Percentiles rank a stretch among this genome's conserved stretches.
Conservation (phyloP, 768 basidiomycete genomes). For the Macrocybe gigantea region DNA sequence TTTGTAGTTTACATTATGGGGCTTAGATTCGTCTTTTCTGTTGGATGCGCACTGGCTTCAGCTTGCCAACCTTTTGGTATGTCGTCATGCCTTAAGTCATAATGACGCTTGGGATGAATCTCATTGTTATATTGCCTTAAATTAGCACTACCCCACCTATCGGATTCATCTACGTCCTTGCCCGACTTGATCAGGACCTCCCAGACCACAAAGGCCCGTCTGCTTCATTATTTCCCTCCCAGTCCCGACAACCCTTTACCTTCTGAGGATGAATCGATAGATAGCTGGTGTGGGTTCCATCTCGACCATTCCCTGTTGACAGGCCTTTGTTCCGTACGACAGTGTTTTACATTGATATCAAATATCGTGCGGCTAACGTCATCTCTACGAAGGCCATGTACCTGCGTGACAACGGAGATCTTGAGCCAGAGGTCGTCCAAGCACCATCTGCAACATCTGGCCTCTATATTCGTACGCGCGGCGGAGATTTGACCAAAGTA, state of each 20-base stretch:
- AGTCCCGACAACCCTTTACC: conserved; percentile 29
- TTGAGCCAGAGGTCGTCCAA: conserved; percentile 42
- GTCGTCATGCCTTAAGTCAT: conserved; percentile 5
- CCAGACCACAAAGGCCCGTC: conserved; percentile 84
- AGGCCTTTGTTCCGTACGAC: conserved; percentile 78
- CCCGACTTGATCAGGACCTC: conserved; percentile 67
- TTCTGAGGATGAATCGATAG: conserved; percentile 58
- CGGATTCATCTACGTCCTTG: conserved; percentile 64
- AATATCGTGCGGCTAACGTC: conserved; percentile 2
- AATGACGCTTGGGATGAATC: no score
- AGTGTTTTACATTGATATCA: conserved; percentile 11
- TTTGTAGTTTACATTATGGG: conserved; percentile 2
- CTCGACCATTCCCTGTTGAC: conserved; percentile 89
- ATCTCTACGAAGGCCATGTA: conserved; percentile 66
- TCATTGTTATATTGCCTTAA: background rate
- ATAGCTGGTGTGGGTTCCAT: conserved; percentile 95
- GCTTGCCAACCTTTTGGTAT: conserved; percentile 92
- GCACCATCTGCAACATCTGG: conserved; percentile 77
- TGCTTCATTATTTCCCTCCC: conserved; percentile 95
- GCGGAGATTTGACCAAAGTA: conserved; percentile 74
- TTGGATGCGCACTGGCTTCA: conserved; percentile 74
- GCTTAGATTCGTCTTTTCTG: conserved; percentile 68
- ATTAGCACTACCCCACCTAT: conserved; percentile 59
- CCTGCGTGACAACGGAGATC: conserved; percentile 41
- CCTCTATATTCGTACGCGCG: conserved; percentile 86